Percentiles rank a stretch among this genome's conserved stretches.
These are phyloP conservation scores for Barnettozyma populi DNA, from an alignment of 805 yeast genomes.

Conservation along the genomic window DNA sequence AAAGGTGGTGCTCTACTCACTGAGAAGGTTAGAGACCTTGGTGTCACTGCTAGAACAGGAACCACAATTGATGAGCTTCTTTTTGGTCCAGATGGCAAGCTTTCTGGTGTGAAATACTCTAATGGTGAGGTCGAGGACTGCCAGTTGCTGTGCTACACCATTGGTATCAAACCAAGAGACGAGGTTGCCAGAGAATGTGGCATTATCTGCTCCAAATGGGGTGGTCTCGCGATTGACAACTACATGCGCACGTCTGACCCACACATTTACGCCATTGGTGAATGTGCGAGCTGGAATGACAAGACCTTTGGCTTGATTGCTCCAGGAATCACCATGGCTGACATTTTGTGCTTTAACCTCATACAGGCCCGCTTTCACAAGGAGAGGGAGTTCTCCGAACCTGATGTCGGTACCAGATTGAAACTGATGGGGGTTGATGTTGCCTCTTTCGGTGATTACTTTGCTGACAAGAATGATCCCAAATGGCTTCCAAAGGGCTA, in stretches of 20 bases:
- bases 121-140: slow-evolving; percentile 29
- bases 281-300: slow-evolving; percentile 33
- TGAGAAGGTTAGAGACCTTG: slow-evolving; percentile 46
- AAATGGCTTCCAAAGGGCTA: slow-evolving; percentile 28
- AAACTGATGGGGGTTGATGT: slow-evolving; percentile 35
- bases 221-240: slow-evolving; percentile 29
- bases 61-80: slow-evolving; percentile 44
- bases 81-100: slow-evolving; percentile 22
- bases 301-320: slow-evolving; percentile 34
- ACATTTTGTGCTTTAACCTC: slow-evolving; percentile 29
- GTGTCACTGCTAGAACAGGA: slow-evolving; percentile 47
- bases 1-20: slow-evolving; percentile 30
- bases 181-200: slow-evolving; percentile 27
- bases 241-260: slow-evolving; percentile 26
- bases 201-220: slow-evolving; percentile 21
- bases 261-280: slow-evolving; percentile 30
- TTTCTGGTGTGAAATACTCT: slow-evolving; percentile 24
- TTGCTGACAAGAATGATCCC: slow-evolving; percentile 32
- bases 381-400: slow-evolving; percentile 27
- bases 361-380: slow-evolving; percentile 31
- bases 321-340: slow-evolving; percentile 36
- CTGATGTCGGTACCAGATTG: slow-evolving; percentile 32
- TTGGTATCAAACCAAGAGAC: slow-evolving; percentile 33
- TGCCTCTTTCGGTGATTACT: slow-evolving; percentile 35
- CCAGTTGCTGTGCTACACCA: slow-evolving; percentile 30